phyloP scores from a whole-genome alignment of 768 basidiomycete genomes.

The Lyophyllum shimeji region DNA sequence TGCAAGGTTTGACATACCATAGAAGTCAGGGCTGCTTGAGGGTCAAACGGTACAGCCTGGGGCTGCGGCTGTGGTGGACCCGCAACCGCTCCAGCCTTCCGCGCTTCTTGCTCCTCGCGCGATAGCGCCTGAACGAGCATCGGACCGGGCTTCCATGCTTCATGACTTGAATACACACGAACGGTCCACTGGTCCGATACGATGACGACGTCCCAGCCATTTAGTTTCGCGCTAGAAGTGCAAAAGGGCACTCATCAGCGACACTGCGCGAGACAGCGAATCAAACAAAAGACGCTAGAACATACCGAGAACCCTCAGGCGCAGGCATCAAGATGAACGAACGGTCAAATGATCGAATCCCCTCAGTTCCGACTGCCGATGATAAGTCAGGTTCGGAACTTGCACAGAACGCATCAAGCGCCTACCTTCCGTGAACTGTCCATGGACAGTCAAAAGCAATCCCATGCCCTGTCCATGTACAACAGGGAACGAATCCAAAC shows the following conservation, averaged over 20 bases:
- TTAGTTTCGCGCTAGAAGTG: constrained; percentile 60
- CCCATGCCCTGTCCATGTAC: constrained; percentile 58
- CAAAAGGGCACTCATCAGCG: constrained; percentile 4
- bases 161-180: constrained; percentile 79
- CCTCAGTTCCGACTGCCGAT: constrained; percentile 45
- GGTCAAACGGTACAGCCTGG: constrained; percentile 34
- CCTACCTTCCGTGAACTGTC: constrained; percentile 89
- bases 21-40: constrained; percentile 50
- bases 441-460: constrained; percentile 78
- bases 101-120: constrained; percentile 23
- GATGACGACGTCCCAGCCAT: constrained; percentile 89
- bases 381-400: constrained; percentile 6
- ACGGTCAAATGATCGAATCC: constrained; percentile 90
- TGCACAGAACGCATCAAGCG: constrained; percentile 11
- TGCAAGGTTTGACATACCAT: constrained; percentile 50
- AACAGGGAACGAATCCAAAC: constrained; percentile 83
- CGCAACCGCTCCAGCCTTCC: constrained; percentile 27
- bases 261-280: constrained; percentile 4
- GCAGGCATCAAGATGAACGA: constrained; percentile 87
- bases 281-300: constrained; percentile 14
- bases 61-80: constrained; percentile 22
- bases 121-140: constrained; percentile 65
- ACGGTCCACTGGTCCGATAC: constrained; percentile 87
- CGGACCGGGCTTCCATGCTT: constrained; percentile 76
- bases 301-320: constrained; percentile 80